Evolutionary conservation across 352 stramenopile species (phyloP), one percentile per base, ranked within the genome.

Genomic region (Globisporangium canariense): DNA sequence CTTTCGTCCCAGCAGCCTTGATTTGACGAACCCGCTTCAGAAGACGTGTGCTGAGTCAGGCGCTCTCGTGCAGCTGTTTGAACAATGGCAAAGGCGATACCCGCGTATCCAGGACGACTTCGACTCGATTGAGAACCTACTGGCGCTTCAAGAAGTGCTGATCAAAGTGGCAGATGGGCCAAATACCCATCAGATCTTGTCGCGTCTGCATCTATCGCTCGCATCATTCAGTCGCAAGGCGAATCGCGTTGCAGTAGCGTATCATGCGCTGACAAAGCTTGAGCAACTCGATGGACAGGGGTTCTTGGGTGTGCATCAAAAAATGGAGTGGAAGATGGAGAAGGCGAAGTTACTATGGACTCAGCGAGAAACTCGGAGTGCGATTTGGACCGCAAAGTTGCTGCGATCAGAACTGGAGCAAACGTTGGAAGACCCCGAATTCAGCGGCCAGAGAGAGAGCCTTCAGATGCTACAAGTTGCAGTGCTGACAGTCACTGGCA

Each of bases 341-440:
- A 89, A 88, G 30, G 81, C 86, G 2, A 91, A 92, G 61, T 61
- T 94, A 13, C 64, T 93, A 10, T 96, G 86, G 83, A 83, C 68
- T n/a, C 79, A 93, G 30, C 73, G 78, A 14, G 88, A 96, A 57
- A 67, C 70, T 18, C 73, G 81, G 2, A 92, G 84, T 71, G 86
- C 86, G 13, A 89, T 96, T 36, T 90, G 75, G 77, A 80, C 77
- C 2, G 83, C 81, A 0, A 89, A 94, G 40, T 69, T 81, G 3
- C 59, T 92, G 20, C 74, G 69, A 16, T 66, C 59, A 4, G 81
- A 92, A 16, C 22, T 93, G 30, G 64, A 69, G 9, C 25, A 13
- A 46, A 30, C 60, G 64, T 34, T 56, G 86, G 40, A 77, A 11
- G 60, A 74, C 18, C 68, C 58, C 36, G 58, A 52, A 45, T 40